phyloP scores from a whole-genome alignment of 495 filamentous ascomycete species.

The Aspergillus coremiiformis region DNA sequence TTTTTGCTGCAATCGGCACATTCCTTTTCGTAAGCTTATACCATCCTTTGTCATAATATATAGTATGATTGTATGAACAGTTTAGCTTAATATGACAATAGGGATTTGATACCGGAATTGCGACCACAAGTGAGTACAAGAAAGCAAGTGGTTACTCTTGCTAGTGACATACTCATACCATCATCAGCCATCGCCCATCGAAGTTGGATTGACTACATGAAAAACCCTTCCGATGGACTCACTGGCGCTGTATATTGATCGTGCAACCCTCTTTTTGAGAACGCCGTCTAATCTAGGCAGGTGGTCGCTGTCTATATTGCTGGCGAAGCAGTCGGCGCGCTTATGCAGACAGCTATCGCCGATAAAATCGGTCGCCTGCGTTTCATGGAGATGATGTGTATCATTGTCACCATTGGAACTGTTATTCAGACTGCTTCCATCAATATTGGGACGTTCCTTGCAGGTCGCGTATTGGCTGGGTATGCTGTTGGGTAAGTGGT shows the following conservation, averaged over 20 bases:
- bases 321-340: conserved; percentile 47
- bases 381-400: conserved; percentile 52
- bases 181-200: conserved; percentile 48
- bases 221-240: conserved; percentile 44
- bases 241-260: conserved; percentile 45
- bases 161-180: no score
- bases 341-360: conserved; percentile 46
- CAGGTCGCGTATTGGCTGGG: conserved; percentile 49
- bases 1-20: conserved; percentile 50
- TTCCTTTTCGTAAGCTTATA: conserved; percentile 45
- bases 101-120: conserved; percentile 54
- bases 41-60: neutral
- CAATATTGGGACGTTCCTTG: conserved; percentile 55
- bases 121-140: conserved; percentile 48
- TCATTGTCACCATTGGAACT: conserved; percentile 51
- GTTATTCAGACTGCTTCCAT: conserved; percentile 50
- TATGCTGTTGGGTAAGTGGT: conserved; percentile 44
- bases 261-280: neutral
- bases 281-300: conserved; percentile 14
- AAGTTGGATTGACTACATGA: conserved; percentile 55
- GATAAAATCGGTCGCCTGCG: conserved; percentile 51
- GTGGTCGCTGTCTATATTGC: conserved; percentile 55
- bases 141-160: neutral
- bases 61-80: neutral
- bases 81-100: conserved; percentile 14